Evolutionary conservation across 176 grass and related monocot species (phyloP).

Genomic region (Hsuehochloa calcarea): DNA sequence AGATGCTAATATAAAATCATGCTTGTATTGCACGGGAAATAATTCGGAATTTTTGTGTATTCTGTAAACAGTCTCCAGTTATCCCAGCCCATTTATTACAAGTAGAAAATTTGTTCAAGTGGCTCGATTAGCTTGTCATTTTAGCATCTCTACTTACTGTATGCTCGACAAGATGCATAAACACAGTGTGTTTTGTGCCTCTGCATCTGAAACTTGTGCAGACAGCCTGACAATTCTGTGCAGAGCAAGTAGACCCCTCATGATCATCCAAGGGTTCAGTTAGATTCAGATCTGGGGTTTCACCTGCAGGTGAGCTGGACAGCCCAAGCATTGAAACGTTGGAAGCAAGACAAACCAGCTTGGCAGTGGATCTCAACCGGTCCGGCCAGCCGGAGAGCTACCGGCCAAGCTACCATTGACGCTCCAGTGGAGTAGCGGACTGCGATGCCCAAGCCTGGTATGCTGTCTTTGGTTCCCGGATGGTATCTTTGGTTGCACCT

Average conservation of each 20-base stretch:
- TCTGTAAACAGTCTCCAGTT: neutral
- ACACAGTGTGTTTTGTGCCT: neutral
- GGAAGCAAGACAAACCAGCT: conserved; percentile 28
- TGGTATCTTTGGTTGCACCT: neutral
- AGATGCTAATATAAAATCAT: conserved; percentile 8
- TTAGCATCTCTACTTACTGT: neutral
- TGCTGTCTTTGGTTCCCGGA: neutral
- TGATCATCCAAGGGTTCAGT: conserved; percentile 1
- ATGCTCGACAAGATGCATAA: neutral
- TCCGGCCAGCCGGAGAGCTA: neutral
- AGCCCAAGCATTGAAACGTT: conserved; percentile 22
- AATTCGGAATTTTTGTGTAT: conserved; percentile 25
- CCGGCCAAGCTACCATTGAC: neutral
- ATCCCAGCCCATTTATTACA: conserved; percentile 5
- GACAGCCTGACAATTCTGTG: conserved; percentile 6
- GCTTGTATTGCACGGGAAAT: conserved; percentile 20
- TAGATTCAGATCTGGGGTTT: conserved; percentile 38
- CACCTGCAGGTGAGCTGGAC: conserved; percentile 22
- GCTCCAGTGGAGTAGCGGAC: neutral
- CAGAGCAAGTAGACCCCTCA: conserved; percentile 16
- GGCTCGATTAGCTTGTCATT: neutral
- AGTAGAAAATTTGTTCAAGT: neutral
- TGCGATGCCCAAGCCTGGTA: conserved; percentile 3
- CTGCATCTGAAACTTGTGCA: conserved; percentile 5
- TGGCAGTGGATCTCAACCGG: conserved; percentile 19